Conservation (phyloP, 192 early-diverging fungal species). For the Coemansia sp. region DNA sequence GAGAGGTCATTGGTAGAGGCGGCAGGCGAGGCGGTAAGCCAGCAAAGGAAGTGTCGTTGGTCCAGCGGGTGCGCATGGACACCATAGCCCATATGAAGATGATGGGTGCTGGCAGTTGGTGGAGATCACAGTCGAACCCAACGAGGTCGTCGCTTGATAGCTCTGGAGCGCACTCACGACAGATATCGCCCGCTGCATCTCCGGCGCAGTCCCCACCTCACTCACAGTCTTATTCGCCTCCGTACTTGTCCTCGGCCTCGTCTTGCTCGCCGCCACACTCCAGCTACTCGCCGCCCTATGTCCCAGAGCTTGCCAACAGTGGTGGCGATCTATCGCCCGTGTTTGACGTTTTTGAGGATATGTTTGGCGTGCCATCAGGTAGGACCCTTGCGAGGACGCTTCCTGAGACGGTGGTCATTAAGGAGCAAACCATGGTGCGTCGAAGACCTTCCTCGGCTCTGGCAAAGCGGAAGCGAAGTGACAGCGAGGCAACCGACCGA, state of each 20-base stretch:
- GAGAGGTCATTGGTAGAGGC: neutral
- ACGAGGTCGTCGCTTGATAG: neutral
- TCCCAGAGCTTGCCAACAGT: slow-evolving; percentile 21
- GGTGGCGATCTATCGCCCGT: slow-evolving; percentile 9
- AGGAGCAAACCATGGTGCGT: slow-evolving; percentile 16
- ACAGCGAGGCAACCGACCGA: neutral
- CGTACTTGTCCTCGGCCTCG: slow-evolving; percentile 25
- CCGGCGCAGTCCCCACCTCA: slow-evolving; percentile 33
- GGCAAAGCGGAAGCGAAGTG: slow-evolving; percentile 11
- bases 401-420: slow-evolving; percentile 31
- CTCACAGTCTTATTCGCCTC: slow-evolving; percentile 25
- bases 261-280: slow-evolving; percentile 38
- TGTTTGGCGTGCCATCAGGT: slow-evolving; percentile 26
- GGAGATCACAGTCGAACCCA: neutral
- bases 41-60: slow-evolving; percentile 14
- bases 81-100: slow-evolving; percentile 39
- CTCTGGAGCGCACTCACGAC: neutral
- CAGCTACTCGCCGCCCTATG: slow-evolving; percentile 45
- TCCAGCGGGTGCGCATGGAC: slow-evolving; percentile 33
- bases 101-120: slow-evolving; percentile 6
- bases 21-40: neutral
- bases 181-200: slow-evolving; percentile 25
- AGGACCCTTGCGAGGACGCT: neutral
- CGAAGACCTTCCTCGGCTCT: neutral
- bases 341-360: slow-evolving; percentile 36